Evolutionary conservation across 768 basidiomycete genomes (phyloP).

Genomic region (Boletus fagicola): DNA sequence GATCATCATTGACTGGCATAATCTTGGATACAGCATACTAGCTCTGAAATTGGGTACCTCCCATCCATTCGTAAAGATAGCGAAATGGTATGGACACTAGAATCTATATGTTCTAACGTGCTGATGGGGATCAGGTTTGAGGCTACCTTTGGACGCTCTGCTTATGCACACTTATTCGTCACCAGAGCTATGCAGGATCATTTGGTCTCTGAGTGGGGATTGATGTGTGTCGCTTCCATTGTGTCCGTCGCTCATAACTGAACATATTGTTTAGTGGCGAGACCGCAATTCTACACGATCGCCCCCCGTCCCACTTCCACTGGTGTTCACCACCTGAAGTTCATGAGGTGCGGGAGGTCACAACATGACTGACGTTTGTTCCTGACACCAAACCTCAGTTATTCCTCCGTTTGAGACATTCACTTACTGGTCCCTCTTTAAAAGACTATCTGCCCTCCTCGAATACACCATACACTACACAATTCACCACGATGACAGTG

Average conservation of each 20-base stretch:
- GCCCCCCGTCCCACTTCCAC: slow-evolving; percentile 85
- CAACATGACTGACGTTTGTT: not conserved
- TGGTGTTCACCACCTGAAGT: slow-evolving; percentile 64
- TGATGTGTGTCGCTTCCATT: slow-evolving; percentile 54
- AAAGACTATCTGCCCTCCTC: slow-evolving; percentile 53
- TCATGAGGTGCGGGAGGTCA: slow-evolving; percentile 60
- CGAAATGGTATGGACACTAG: slow-evolving; percentile 58
- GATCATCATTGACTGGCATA: slow-evolving; percentile 99
- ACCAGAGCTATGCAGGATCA: slow-evolving; percentile 81
- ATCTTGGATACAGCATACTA: slow-evolving; percentile 92
- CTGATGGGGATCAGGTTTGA: slow-evolving; percentile 66
- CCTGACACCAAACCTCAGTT: slow-evolving; percentile 36
- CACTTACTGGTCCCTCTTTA: slow-evolving; percentile 36
- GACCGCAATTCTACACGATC: slow-evolving; percentile 81
- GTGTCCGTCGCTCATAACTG: not conserved
- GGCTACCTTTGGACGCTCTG: slow-evolving; percentile 67
- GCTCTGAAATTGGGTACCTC: slow-evolving; percentile 70
- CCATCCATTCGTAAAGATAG: slow-evolving; percentile 70
- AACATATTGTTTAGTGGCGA: slow-evolving; percentile 54
- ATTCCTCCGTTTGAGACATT: slow-evolving; percentile 46
- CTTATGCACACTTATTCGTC: slow-evolving; percentile 92
- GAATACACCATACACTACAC: slow-evolving; percentile 54
- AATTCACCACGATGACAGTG: slow-evolving; percentile 50
- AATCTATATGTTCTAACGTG: not conserved
- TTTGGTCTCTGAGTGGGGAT: slow-evolving; percentile 68